Conservation (phyloP, 768 basidiomycete species). For the Boletus speciosus region DNA sequence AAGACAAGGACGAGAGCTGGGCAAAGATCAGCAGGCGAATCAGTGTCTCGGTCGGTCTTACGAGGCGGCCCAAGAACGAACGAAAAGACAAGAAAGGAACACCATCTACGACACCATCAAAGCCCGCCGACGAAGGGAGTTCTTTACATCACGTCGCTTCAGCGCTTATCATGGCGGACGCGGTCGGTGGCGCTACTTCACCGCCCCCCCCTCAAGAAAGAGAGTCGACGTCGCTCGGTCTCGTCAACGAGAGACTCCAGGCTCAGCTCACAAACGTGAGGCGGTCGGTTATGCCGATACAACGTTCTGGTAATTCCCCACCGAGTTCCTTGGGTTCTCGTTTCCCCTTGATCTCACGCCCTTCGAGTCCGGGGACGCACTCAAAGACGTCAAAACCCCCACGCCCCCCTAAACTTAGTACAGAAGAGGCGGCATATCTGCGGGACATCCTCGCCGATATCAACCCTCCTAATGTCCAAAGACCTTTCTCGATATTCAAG, state of each 20-base stretch:
- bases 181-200: neutral
- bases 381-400: slow-evolving; percentile 39
- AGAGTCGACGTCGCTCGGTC: slow-evolving; percentile 20
- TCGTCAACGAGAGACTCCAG: slow-evolving; percentile 26
- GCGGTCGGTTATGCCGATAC: slow-evolving; percentile 23
- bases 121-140: slow-evolving; percentile 24
- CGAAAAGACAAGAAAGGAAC: slow-evolving; percentile 34
- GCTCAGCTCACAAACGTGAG: slow-evolving; percentile 26
- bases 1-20: slow-evolving; percentile 49
- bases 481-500: slow-evolving; percentile 51
- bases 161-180: slow-evolving; percentile 6
- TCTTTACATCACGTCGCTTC: slow-evolving; percentile 8
- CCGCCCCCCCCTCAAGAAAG: slow-evolving; percentile 11
- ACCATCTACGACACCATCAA: slow-evolving; percentile 21
- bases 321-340: slow-evolving; percentile 16
- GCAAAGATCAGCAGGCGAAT: slow-evolving; percentile 62
- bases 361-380: slow-evolving; percentile 29
- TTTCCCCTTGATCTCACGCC: slow-evolving; percentile 27
- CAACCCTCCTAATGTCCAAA: slow-evolving; percentile 37
- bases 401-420: slow-evolving; percentile 50
- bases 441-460: slow-evolving; percentile 67
- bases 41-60: slow-evolving; percentile 53
- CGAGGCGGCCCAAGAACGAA: slow-evolving; percentile 33
- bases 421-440: slow-evolving; percentile 63
- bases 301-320: slow-evolving; percentile 19